phyloP scores from a whole-genome alignment of 2,329 filamentous ascomycete species.

The Paraconiothyrium brasiliense region DNA sequence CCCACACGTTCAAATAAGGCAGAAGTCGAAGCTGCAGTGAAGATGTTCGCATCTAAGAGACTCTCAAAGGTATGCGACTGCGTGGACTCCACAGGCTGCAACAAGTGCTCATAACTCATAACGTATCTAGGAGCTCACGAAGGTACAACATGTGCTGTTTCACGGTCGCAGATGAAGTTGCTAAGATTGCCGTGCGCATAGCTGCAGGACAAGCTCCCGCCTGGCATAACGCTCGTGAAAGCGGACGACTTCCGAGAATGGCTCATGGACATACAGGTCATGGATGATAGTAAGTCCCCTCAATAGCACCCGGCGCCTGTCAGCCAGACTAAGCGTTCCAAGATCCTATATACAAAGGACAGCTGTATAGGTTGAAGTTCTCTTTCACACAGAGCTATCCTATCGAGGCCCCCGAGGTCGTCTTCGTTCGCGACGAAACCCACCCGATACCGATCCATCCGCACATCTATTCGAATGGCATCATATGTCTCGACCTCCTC shows the following conservation, averaged over 20 bases:
- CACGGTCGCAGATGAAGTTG: background rate
- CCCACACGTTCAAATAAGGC: background rate
- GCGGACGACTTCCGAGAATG: slow-evolving; percentile 88
- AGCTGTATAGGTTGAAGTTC: slow-evolving; percentile 88
- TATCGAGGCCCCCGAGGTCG: slow-evolving; percentile 92
- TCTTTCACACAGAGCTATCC: slow-evolving; percentile 85
- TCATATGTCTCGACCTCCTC: slow-evolving; percentile 95
- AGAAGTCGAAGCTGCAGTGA: slow-evolving; percentile 7
- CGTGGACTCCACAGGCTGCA: background rate
- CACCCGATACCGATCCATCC: slow-evolving; percentile 89
- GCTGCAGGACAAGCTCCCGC: slow-evolving; percentile 67
- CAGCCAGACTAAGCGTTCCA: slow-evolving; percentile 1
- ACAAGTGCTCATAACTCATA: slow-evolving; percentile 40
- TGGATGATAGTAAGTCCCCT: slow-evolving; percentile 70
- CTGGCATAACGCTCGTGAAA: slow-evolving; percentile 79
- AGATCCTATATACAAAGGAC: slow-evolving; percentile 80
- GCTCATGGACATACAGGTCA: slow-evolving; percentile 89
- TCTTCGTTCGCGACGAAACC: slow-evolving; percentile 73
- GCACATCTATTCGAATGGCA: slow-evolving; percentile 97
- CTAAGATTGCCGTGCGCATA: slow-evolving; percentile 33
- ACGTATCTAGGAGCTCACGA: slow-evolving; percentile 60
- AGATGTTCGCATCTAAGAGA: slow-evolving; percentile 62
- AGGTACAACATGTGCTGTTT: slow-evolving; percentile 52
- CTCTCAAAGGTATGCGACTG: slow-evolving; percentile 55
- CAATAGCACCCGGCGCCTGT: background rate